These are phyloP conservation scores for Eimeria falciformis DNA, from an alignment of 169 alveolate genomes.

Conservation along the genomic window DNA sequence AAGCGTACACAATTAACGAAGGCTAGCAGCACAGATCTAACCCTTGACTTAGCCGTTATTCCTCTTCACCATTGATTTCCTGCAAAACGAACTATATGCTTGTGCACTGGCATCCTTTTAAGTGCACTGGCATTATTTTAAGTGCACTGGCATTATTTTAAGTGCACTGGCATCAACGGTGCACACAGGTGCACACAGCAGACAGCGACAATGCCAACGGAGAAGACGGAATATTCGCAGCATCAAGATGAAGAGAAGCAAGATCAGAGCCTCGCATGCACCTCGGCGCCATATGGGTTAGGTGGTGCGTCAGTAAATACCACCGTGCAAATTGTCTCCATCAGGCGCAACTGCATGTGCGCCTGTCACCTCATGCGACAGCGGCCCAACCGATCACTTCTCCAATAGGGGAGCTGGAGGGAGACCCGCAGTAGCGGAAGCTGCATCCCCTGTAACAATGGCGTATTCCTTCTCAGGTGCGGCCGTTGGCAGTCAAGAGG, in stretches of 20 bases:
- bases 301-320: not conserved
- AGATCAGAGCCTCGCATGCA: not conserved
- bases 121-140: too few species aligned
- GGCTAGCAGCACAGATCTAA: too few species aligned
- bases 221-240: not conserved
- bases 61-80: too few species aligned
- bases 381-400: too few species aligned
- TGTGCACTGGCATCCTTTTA: too few species aligned
- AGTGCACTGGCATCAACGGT: too few species aligned
- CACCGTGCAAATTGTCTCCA: conserved; percentile 1
- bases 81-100: too few species aligned
- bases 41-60: too few species aligned
- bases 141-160: too few species aligned
- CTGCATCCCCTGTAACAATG: not conserved
- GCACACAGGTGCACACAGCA: too few species aligned
- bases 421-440: conserved; percentile 1
- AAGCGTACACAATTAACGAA: too few species aligned
- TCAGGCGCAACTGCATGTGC: not conserved
- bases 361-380: not conserved
- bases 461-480: not conserved
- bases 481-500: not conserved
- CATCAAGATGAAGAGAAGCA: not conserved
- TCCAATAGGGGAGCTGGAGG: not conserved
- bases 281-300: not conserved
- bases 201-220: not conserved